Conservation (phyloP, 2,329 filamentous ascomycete species). For the Colletotrichum sp. region DNA sequence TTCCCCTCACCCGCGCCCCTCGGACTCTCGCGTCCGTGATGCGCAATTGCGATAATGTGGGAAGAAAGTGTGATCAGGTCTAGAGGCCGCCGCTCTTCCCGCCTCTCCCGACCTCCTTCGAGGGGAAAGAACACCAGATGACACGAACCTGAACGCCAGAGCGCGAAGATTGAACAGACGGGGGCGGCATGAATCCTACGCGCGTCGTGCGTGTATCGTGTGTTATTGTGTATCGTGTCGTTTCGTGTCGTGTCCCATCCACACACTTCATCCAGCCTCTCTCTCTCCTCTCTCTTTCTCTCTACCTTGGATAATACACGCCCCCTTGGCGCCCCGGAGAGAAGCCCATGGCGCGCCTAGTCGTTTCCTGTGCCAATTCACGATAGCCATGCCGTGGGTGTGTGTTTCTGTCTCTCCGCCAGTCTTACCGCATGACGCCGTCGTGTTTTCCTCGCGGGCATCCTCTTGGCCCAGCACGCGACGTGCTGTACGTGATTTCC, state of each 20-base stretch:
- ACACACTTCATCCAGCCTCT: not conserved
- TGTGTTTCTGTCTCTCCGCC: not conserved
- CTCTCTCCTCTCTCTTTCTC: not conserved
- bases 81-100: not conserved
- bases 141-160: not conserved
- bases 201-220: not conserved
- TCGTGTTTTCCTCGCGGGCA: not conserved
- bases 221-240: not conserved
- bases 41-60: not conserved
- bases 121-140: not conserved
- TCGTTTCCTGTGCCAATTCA: not conserved
- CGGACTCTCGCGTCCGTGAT: not conserved
- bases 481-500: not conserved
- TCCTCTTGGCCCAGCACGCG: not conserved
- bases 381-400: not conserved
- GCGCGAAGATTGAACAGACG: not conserved
- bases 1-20: not conserved
- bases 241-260: not conserved
- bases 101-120: not conserved
- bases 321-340: not conserved
- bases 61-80: not conserved
- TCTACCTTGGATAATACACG: not conserved
- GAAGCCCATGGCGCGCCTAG: not conserved
- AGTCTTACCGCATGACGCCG: constrained; percentile 19
- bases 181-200: not conserved